A percentile compares a stretch with the other conserved stretches of the same genome.
These are phyloP conservation scores for Malania oleifera DNA, from an alignment of 164 flowering plant genomes.

Conservation along the genomic window DNA sequence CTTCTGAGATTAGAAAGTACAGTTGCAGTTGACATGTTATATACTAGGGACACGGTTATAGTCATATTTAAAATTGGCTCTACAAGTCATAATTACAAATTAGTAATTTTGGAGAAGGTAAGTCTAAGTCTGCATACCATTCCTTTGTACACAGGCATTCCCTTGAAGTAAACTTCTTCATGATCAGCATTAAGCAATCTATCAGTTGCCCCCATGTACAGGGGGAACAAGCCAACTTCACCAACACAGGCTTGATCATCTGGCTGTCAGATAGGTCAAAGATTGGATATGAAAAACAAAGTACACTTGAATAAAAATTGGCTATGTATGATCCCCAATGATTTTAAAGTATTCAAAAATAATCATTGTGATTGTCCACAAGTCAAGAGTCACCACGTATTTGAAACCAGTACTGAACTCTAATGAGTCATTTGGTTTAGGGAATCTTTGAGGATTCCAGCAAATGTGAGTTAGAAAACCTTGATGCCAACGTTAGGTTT, in stretches of 20 bases:
- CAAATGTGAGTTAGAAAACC: no score
- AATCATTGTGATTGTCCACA: background rate
- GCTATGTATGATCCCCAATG: background rate
- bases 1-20: background rate
- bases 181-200: conserved; percentile 89
- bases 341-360: background rate
- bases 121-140: conserved; percentile 41
- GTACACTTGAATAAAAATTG: no score
- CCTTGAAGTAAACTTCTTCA: conserved; percentile 80
- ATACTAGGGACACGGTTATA: background rate
- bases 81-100: background rate
- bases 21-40: background rate
- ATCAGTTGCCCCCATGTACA: conserved; percentile 73
- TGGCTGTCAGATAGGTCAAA: conserved; percentile 47
- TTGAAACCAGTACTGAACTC: no score
- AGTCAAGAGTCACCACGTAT: background rate
- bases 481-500: no score
- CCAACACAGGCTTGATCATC: conserved; percentile 80
- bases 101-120: background rate
- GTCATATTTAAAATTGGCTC: background rate
- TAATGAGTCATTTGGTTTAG: no score
- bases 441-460: no score
- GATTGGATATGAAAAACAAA: background rate
- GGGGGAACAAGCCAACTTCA: conserved; percentile 78
- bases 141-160: conserved; percentile 88